Evolutionary conservation across 441 rosid species (phyloP).

Genomic region (Gossypium davidsonii): DNA sequence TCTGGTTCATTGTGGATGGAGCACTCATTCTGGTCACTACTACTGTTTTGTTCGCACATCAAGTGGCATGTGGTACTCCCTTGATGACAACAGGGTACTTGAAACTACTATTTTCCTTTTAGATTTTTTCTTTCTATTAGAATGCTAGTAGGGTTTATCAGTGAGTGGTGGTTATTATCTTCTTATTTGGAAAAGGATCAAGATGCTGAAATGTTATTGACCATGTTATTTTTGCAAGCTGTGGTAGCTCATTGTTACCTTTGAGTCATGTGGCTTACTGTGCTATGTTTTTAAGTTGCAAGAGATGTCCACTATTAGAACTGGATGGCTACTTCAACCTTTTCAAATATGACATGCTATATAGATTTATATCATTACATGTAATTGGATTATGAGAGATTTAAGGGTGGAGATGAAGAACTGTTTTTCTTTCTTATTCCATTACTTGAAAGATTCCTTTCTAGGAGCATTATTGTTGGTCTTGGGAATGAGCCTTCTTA

Average conservation of each 20-base stretch:
- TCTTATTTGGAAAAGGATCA: neutral
- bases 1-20: conserved; percentile 82
- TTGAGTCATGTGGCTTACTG: neutral
- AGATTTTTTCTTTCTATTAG: conserved; percentile 15
- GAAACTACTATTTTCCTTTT: conserved; percentile 5
- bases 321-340: neutral
- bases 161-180: neutral
- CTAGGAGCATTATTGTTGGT: conserved; percentile 1
- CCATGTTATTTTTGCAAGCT: neutral
- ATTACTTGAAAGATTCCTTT: neutral
- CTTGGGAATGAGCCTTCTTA: neutral
- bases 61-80: conserved; percentile 85
- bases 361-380: neutral
- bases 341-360: neutral
- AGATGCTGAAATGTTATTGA: neutral
- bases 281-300: neutral
- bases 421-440: neutral
- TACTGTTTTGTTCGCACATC: conserved; percentile 88
- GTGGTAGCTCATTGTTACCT: neutral
- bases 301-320: neutral
- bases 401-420: neutral
- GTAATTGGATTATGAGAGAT: neutral
- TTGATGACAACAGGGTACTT: conserved; percentile 80
- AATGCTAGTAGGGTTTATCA: neutral
- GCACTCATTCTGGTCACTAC: conserved; percentile 86